Base-by-base conservation (phyloP, 2,329 filamentous ascomycete genomes). In the Madurella fahalii region DNA sequence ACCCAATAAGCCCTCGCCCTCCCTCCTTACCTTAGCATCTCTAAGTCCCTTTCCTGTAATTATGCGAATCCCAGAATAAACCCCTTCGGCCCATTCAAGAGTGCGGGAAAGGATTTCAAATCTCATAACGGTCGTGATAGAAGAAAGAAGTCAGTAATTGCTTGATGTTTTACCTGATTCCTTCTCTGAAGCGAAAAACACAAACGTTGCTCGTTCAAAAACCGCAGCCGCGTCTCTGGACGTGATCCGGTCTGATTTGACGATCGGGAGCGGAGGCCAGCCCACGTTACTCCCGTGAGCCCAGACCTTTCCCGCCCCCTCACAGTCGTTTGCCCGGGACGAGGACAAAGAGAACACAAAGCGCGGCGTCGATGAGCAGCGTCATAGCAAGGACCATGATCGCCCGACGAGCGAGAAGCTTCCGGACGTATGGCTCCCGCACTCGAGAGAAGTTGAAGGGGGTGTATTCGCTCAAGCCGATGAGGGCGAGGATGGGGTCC, bases 401-500 rank as follows among this genome's bases (percentile, higher is more conserved):
- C 0, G 94, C 86, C 55, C 94, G 87, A 69, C 92, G 92, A 62
- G 84, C 84, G 53, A 99, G 80, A 17, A 97, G 83, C 67, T 85
- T 89, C 61, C 90, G 87, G 52, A 99, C 88, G 68, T 94, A 99
- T 0, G 91, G 89, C 72, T 99, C 94, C 52, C 89, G 84, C 60
- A 97, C 90, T 40, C 84, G 82, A 20, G 89, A 87, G 76, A 95
- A 96, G 71, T 86, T 89, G 78, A 96, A 92, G 48, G 95, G 91
- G 0, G 93, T 96, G 74, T 97, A 96, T 75, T 99, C 95, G 75
- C 92, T 96, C 70, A 86, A 87, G 37, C 93, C 92, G n/a, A 89
- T 71, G 17, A 97, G 79, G 4, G 91, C 94, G 70, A 97, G 84
- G 59, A 96, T 77, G 0, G 95, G 93, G 66, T 99, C 94, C 49